phyloP scores from a whole-genome alignment of 345 rosid species.

The Salix caprea region DNA sequence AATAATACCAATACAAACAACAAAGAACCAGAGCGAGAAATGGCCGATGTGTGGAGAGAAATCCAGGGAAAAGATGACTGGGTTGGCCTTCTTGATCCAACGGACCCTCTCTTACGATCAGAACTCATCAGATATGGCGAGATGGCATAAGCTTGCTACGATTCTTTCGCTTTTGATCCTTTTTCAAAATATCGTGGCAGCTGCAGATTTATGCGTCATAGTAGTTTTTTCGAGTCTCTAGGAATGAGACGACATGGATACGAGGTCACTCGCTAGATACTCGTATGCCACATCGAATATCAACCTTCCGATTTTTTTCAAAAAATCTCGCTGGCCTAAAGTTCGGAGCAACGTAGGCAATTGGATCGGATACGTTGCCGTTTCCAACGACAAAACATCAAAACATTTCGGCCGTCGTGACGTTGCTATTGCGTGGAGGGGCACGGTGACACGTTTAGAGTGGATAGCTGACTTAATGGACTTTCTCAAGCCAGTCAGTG shows the following conservation, averaged over 20 bases:
- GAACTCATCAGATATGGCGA: conserved; percentile 88
- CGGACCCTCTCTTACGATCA: conserved; percentile 68
- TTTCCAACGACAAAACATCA: conserved; percentile 49
- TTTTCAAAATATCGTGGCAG: conserved; percentile 72
- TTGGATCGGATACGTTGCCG: conserved; percentile 87
- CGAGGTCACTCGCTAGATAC: conserved; percentile 46
- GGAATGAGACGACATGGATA: conserved; percentile 50
- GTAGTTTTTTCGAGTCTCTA: conserved; percentile 45
- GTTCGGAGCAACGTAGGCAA: conserved; percentile 80
- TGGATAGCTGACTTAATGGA: conserved; percentile 80
- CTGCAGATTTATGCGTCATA: conserved; percentile 50
- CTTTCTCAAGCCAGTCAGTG: conserved; percentile 47
- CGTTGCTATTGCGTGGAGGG: conserved; percentile 67
- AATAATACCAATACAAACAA: neutral
- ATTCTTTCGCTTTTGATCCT: conserved; percentile 76
- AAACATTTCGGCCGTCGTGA: conserved; percentile 66
- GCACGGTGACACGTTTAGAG: conserved; percentile 73
- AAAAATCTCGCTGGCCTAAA: conserved; percentile 75
- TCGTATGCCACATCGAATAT: conserved; percentile 72
- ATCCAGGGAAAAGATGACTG: conserved; percentile 79
- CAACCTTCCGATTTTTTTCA: conserved; percentile 79
- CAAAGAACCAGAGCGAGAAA: conserved; percentile 20
- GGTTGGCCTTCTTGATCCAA: conserved; percentile 67
- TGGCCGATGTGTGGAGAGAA: conserved; percentile 59
- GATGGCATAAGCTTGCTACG: conserved; percentile 82